phyloP scores from a whole-genome alignment of 2,329 filamentous ascomycete genomes.

The Xylaria sp. region DNA sequence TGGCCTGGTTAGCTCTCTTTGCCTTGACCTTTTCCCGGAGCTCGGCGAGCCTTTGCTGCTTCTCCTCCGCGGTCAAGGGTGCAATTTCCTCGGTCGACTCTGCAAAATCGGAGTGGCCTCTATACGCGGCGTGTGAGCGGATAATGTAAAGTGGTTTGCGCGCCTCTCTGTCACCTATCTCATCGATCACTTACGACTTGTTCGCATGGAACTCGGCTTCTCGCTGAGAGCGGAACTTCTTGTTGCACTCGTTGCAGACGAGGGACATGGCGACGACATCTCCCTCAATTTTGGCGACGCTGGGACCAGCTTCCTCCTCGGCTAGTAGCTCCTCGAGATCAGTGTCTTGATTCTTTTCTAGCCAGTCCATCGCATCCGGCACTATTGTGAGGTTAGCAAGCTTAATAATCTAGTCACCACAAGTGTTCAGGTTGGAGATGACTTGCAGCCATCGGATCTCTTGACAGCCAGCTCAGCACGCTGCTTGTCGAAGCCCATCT shows the following conservation, averaged over 20 bases:
- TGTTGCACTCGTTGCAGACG: slow-evolving; percentile 93
- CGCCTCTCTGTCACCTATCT: not conserved
- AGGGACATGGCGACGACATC: slow-evolving; percentile 79
- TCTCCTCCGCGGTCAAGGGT: slow-evolving; percentile 90
- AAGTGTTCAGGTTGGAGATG: not conserved
- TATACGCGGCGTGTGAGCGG: slow-evolving; percentile 40
- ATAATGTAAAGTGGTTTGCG: not conserved
- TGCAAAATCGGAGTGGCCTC: slow-evolving; percentile 86
- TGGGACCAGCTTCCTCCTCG: slow-evolving; percentile 57
- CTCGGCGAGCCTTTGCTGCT: slow-evolving; percentile 77
- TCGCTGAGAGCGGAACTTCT: slow-evolving; percentile 81
- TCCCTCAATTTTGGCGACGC: slow-evolving; percentile 67
- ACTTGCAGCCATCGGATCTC: slow-evolving; percentile 77
- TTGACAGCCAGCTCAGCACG: slow-evolving; percentile 84
- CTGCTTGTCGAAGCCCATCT: slow-evolving; percentile 83
- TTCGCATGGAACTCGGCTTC: slow-evolving; percentile 89
- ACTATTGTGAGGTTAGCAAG: slow-evolving; percentile 56
- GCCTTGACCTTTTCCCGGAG: slow-evolving; percentile 72
- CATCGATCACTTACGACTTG: slow-evolving; percentile 67
- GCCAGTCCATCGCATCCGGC: slow-evolving; percentile 90
- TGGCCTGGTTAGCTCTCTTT: slow-evolving; percentile 72
- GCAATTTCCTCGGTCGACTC: slow-evolving; percentile 93
- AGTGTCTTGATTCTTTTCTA: slow-evolving; percentile 90
- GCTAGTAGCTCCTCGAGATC: slow-evolving; percentile 79
- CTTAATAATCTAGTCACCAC: not conserved